Evolutionary conservation across 2,329 filamentous ascomycete species (phyloP).

Genomic region (Rutstroemia sp.): DNA sequence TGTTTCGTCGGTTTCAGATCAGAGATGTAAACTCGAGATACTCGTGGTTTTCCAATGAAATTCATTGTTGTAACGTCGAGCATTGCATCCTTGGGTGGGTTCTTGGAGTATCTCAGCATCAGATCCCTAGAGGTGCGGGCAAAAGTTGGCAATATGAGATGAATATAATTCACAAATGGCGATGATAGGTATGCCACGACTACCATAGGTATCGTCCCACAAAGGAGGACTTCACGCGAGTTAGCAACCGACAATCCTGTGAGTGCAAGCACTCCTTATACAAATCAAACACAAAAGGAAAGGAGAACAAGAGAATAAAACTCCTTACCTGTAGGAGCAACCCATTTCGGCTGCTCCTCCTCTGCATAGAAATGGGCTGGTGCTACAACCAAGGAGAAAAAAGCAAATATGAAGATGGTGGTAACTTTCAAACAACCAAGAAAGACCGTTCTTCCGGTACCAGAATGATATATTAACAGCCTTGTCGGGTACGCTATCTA

Average conservation of each 20-base stretch:
- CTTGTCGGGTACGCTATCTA: slow-evolving; percentile 44
- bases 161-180: slow-evolving; percentile 66
- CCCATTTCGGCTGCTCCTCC: slow-evolving; percentile 25
- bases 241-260: neutral
- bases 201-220: slow-evolving; percentile 56
- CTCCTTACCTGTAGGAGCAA: slow-evolving; percentile 19
- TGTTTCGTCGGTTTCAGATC: slow-evolving; percentile 23
- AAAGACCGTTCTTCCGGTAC: slow-evolving; percentile 58
- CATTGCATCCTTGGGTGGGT: slow-evolving; percentile 35
- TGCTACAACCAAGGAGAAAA: slow-evolving; percentile 57
- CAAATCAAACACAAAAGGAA: neutral
- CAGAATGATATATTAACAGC: slow-evolving; percentile 69
- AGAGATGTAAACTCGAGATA: slow-evolving; percentile 19
- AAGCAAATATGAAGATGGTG: slow-evolving; percentile 60
- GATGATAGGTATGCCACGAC: slow-evolving; percentile 57
- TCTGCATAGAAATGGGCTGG: slow-evolving; percentile 31
- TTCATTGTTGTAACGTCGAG: slow-evolving; percentile 35
- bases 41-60: slow-evolving; percentile 32
- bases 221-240: slow-evolving; percentile 42
- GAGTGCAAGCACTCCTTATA: neutral
- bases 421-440: slow-evolving; percentile 65
- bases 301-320: neutral
- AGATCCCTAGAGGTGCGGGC: slow-evolving; percentile 53
- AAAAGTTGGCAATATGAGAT: slow-evolving; percentile 58
- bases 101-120: slow-evolving; percentile 44